phyloP scores from a whole-genome alignment of 257 asterid species.

The Euphrasia confusa region DNA sequence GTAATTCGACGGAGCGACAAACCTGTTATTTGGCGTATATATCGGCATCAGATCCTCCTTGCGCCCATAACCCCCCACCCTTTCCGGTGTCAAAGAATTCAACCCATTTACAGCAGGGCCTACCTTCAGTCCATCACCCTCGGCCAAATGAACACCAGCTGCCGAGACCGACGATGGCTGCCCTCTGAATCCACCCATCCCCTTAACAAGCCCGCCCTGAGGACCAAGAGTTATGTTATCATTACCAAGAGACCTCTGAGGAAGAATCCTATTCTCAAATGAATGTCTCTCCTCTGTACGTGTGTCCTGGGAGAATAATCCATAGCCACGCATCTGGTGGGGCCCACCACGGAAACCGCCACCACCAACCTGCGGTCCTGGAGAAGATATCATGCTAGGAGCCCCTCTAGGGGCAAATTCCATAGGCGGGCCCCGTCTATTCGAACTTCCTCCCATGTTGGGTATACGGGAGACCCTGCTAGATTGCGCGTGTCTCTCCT shows the following conservation, averaged over 20 bases:
- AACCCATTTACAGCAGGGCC: constrained; percentile 52
- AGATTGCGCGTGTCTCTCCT: constrained; percentile 83
- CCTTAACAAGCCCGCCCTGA: constrained; percentile 87
- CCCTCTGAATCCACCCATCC: constrained; percentile 66
- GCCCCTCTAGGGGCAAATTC: constrained; percentile 62
- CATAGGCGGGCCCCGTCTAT: constrained; percentile 65
- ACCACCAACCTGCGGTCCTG: constrained; percentile 52
- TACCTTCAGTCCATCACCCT: constrained; percentile 58
- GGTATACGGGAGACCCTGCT: constrained; percentile 63
- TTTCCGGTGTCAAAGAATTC: constrained; percentile 42
- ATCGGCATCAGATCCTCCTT: constrained; percentile 63
- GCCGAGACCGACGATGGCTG: constrained; percentile 34
- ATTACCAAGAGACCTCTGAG: constrained; percentile 71
- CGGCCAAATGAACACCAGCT: constrained; percentile 34
- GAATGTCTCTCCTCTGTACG: constrained; percentile 59
- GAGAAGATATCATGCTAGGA: constrained; percentile 54
- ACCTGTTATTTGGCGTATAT: constrained; percentile 48
- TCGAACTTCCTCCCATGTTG: constrained; percentile 51
- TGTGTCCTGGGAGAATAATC: constrained; percentile 50
- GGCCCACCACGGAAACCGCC: constrained; percentile 47
- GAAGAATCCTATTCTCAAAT: constrained; percentile 54
- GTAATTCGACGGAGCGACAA: constrained; percentile 34
- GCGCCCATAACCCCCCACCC: constrained; percentile 41
- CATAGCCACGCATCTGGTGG: constrained; percentile 60
- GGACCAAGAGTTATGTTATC: constrained; percentile 87